Percentiles rank a stretch among this genome's conserved stretches.
These are phyloP conservation scores for Aspergillus sergii DNA, from an alignment of 2,329 filamentous ascomycete species.

Conservation along the genomic window DNA sequence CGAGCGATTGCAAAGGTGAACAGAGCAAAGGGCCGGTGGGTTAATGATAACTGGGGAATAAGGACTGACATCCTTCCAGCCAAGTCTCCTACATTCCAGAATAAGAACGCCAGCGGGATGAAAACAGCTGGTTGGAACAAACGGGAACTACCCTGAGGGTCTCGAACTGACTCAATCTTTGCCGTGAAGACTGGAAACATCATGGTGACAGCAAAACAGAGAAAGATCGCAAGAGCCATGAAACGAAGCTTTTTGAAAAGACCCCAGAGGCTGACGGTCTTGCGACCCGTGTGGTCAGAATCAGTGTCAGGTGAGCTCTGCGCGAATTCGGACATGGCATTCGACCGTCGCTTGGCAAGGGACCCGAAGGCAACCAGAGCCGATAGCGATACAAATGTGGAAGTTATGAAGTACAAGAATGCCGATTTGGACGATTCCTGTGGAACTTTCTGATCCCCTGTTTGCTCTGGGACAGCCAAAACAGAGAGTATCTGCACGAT, in stretches of 20 bases:
- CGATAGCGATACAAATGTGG: constrained; percentile 71
- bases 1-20: constrained; percentile 70
- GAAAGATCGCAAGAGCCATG: constrained; percentile 73
- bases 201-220: constrained; percentile 87
- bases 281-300: constrained; percentile 32
- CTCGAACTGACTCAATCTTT: constrained; percentile 60
- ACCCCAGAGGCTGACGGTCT: constrained; percentile 60
- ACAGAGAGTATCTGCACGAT: constrained; percentile 86
- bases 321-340: background rate
- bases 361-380: constrained; percentile 75
- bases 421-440: constrained; percentile 68
- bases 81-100: constrained; percentile 92
- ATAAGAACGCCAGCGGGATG: constrained; percentile 84
- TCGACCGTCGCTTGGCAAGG: constrained; percentile 59
- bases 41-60: constrained; percentile 58
- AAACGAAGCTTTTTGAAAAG: constrained; percentile 79
- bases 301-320: background rate
- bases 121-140: constrained; percentile 73
- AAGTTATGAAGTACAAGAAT: constrained; percentile 88
- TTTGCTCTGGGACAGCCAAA: constrained; percentile 60
- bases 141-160: constrained; percentile 47
- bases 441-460: constrained; percentile 39
- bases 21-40: constrained; percentile 65
- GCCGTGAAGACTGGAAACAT: constrained; percentile 90
- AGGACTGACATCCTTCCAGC: constrained; percentile 71